Base-by-base conservation (phyloP, 257 asterid genomes). In the Jasminum sambac region DNA sequence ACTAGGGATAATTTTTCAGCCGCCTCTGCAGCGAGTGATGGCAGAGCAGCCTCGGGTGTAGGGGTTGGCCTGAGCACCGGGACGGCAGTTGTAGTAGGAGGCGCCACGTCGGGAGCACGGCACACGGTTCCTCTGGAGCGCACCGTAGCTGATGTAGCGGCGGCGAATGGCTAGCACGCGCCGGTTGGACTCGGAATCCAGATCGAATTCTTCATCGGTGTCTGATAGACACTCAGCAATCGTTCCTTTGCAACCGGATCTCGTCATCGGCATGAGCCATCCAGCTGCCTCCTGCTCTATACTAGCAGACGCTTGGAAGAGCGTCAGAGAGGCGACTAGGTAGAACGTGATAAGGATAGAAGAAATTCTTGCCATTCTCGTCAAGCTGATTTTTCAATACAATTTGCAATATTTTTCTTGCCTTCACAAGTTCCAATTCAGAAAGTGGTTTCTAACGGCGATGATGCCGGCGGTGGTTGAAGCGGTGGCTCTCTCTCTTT, bases 91-190 rank as follows among this genome's bases (percentile, higher is more conserved):
- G 80, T 93, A 93, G 84, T 90, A 90, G 5, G 98, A 94, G 10
- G 91, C 92, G 55, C 98, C 98, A 64, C 97, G 96, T 21, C 96
- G 82, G 6, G 98, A 94, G 87, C 98, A 94, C 37, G 96, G 98
- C 3, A 87, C 88, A 50, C 66, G 82, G 88, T 90, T 86, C 87
- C 92, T 82, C 90, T 76, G 87, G 69, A 93, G 89, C 58, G 98
- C 97, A 37, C 96, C 97, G 66, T 93, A 93, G 96, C 98, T 93
- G 84, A 93, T 86, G 86, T 89, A 93, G 42, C 84, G 78, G 8
- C 68, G 78, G 8, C 68, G 78, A 2, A 72, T 63, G n/a, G 88
- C 88, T 82, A 93, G 79, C 64, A 93, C 85, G 68, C 98, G 96
- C 79, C 97, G 64, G 75, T 78, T 85, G 72, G 94, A 79, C 75